phyloP scores from a whole-genome alignment of 1,284 basidiomycete genomes.

The Boletus semigastroideus region DNA sequence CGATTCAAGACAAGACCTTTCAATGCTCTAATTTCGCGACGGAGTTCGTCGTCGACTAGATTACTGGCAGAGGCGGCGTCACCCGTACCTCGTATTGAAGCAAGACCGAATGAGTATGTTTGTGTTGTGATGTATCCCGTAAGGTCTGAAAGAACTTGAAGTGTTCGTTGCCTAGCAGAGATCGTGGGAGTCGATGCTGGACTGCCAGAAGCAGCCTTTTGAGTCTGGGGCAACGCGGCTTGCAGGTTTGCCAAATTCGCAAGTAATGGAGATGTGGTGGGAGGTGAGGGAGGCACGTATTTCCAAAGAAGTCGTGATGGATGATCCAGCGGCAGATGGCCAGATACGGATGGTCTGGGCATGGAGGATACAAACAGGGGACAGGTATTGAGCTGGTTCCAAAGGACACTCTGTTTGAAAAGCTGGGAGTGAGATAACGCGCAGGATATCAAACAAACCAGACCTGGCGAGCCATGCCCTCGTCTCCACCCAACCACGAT shows the following conservation, averaged over 20 bases:
- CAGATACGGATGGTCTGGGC: conserved; percentile 11
- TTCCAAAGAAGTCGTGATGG: conserved; percentile 48
- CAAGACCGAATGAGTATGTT: conserved; percentile 38
- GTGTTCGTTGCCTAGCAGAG: conserved; percentile 43
- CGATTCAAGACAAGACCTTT: conserved; percentile 57
- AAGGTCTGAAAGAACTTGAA: conserved; percentile 48
- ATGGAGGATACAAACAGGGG: conserved; percentile 44
- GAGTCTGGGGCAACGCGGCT: conserved; percentile 38
- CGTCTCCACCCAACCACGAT: conserved; percentile 50
- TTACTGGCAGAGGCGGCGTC: conserved; percentile 4
- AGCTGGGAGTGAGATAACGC: not conserved
- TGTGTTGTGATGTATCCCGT: conserved; percentile 55
- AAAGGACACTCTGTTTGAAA: conserved; percentile 49
- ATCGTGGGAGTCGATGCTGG: conserved; percentile 21
- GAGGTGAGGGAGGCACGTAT: conserved; percentile 44
- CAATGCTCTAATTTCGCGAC: conserved; percentile 51
- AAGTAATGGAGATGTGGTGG: conserved; percentile 44
- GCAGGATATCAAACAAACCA: conserved; percentile 6
- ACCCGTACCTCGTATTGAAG: conserved; percentile 17
- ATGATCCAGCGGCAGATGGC: conserved; percentile 18
- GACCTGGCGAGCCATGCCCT: conserved; percentile 53
- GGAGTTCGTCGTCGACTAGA: conserved; percentile 44
- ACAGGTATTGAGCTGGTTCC: conserved; percentile 56
- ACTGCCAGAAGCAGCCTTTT: conserved; percentile 32
- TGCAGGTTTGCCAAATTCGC: conserved; percentile 48